phyloP scores from a whole-genome alignment of 768 basidiomycete genomes.

The Leucosporidium creatinivorum region DNA sequence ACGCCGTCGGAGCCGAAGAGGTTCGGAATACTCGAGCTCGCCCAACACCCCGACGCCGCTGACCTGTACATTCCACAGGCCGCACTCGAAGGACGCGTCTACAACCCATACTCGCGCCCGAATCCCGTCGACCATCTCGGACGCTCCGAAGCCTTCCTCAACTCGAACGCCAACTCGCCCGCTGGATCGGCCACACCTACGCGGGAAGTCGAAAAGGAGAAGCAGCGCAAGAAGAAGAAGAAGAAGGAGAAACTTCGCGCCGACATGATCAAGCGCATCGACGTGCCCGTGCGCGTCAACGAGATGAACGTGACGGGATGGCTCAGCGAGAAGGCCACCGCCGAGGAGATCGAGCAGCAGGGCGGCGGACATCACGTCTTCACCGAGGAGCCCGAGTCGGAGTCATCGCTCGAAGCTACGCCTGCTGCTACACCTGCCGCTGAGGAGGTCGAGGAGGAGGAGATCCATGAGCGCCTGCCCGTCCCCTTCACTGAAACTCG shows the following conservation, averaged over 20 bases:
- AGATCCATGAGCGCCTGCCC: too few relatives aligned
- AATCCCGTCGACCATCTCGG: conserved; percentile 5
- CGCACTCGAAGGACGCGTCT: conserved; percentile 1
- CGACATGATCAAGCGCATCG: conserved; percentile 64
- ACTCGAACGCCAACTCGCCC: not conserved
- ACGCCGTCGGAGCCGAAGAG: conserved; percentile 25
- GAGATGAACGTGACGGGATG: conserved; percentile 33
- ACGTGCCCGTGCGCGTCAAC: conserved; percentile 32
- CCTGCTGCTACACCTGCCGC: too few relatives aligned
- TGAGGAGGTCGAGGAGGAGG: too few relatives aligned
- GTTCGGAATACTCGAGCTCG: conserved; percentile 6
- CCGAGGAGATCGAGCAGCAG: not conserved
- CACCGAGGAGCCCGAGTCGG: too few relatives aligned
- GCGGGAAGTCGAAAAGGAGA: conserved; percentile 17
- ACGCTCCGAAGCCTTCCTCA: too few relatives aligned
- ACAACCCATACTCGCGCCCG: not conserved
- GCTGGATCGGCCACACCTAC: not conserved
- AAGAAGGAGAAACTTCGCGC: conserved; percentile 47
- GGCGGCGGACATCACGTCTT: too few relatives aligned
- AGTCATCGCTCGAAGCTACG: too few relatives aligned
- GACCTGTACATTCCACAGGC: conserved; percentile 5
- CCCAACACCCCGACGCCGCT: not conserved
- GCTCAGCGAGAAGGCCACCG: conserved; percentile 4
- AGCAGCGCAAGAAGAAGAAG: conserved; percentile 27
- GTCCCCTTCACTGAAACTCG: too few relatives aligned